These are phyloP conservation scores for Cerrena zonata DNA, from an alignment of 1,284 basidiomycete genomes.

Conservation along the genomic window DNA sequence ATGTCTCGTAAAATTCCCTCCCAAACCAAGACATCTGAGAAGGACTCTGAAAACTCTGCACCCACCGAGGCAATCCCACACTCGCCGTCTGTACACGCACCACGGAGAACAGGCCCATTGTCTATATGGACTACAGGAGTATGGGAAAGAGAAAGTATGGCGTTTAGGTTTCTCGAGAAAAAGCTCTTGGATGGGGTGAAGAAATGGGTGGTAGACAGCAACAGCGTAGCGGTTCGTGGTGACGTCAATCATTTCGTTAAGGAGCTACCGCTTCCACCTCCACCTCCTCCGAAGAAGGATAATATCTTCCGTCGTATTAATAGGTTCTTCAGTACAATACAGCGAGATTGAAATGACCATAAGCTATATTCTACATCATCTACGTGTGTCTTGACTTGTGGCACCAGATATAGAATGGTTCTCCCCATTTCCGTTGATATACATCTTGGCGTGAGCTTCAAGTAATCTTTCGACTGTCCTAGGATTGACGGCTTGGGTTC, in stretches of 20 bases:
- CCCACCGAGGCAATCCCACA: slow-evolving; percentile 6
- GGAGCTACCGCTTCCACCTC: slow-evolving; percentile 5
- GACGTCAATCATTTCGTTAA: slow-evolving; percentile 7
- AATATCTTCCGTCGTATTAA: not conserved
- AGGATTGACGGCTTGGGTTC: slow-evolving; percentile 11
- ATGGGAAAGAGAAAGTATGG: slow-evolving; percentile 58
- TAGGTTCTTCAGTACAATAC: not conserved
- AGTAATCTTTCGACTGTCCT: slow-evolving; percentile 11
- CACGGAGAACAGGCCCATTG: slow-evolving; percentile 42
- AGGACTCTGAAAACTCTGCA: slow-evolving; percentile 10
- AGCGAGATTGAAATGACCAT: not conserved
- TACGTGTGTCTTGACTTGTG: no score
- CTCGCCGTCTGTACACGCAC: no score
- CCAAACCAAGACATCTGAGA: not conserved
- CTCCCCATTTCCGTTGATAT: slow-evolving; percentile 12
- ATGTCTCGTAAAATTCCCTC: slow-evolving; percentile 34
- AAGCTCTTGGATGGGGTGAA: slow-evolving; percentile 41
- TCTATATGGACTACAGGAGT: slow-evolving; percentile 64
- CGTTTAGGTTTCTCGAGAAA: slow-evolving; percentile 55
- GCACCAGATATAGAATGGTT: slow-evolving; percentile 3
- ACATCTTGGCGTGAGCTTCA: slow-evolving; percentile 12
- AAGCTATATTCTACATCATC: not conserved
- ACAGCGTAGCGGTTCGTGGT: slow-evolving; percentile 2
- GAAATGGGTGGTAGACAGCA: slow-evolving; percentile 27
- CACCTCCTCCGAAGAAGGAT: not conserved